These are phyloP conservation scores for Colletotrichum sp. DNA, from an alignment of 2,329 filamentous ascomycete genomes.

Conservation along the genomic window DNA sequence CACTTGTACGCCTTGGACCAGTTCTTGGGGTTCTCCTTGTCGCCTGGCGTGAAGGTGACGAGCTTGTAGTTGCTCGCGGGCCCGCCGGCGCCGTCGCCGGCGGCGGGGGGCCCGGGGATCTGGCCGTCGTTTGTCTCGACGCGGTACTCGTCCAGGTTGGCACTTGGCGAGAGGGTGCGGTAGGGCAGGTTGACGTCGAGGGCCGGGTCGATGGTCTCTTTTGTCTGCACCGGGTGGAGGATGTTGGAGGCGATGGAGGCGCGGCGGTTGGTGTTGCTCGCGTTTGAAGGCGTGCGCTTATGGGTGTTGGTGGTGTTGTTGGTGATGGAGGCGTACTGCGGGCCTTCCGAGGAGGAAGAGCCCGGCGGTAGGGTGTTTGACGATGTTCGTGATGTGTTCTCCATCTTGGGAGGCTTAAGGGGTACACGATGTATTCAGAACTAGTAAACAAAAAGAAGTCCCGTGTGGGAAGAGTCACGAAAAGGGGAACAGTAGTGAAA, in stretches of 20 bases:
- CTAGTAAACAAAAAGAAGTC: neutral
- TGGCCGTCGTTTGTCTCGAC: conserved; percentile 65
- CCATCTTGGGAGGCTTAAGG: neutral
- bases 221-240: conserved; percentile 26
- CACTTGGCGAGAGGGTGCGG: conserved; percentile 63
- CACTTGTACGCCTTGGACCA: conserved; percentile 81
- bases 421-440: neutral
- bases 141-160: conserved; percentile 71
- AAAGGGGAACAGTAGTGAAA: neutral
- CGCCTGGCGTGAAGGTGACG: conserved; percentile 69
- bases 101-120: conserved; percentile 52
- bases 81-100: neutral
- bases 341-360: neutral
- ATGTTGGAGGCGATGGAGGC: conserved; percentile 25
- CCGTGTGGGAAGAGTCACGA: neutral
- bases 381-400: neutral
- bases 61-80: conserved; percentile 49
- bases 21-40: conserved; percentile 84
- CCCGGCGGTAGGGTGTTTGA: conserved; percentile 5
- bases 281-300: neutral
- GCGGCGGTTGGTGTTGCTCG: conserved; percentile 3
- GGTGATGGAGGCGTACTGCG: conserved; percentile 6
- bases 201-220: conserved; percentile 42
- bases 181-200: conserved; percentile 66
- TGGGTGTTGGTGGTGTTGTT: neutral